Evolutionary conservation across 192 early-diverging fungal genomes (phyloP).

Genomic region (Oehlia diaphana): DNA sequence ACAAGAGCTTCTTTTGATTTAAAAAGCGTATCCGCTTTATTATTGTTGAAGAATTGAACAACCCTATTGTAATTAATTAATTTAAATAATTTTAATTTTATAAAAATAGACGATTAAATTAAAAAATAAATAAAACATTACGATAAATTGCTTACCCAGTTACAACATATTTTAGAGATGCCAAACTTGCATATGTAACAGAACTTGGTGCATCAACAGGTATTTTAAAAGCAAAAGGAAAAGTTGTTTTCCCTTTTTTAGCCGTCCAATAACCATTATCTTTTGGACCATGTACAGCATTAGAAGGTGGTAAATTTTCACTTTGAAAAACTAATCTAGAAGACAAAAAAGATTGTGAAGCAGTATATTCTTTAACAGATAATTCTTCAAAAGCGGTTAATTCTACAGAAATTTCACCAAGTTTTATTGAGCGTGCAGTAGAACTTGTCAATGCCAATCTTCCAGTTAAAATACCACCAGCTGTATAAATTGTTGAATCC

Average conservation of each 20-base stretch:
- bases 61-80: constrained; percentile 31
- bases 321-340: constrained; percentile 60
- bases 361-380: constrained; percentile 44
- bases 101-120: no score
- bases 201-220: constrained; percentile 62
- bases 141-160: constrained; percentile 48
- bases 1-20: constrained; percentile 61
- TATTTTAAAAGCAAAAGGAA: constrained; percentile 63
- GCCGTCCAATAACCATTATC: constrained; percentile 58
- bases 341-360: constrained; percentile 53
- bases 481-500: constrained; percentile 60
- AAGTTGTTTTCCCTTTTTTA: constrained; percentile 65
- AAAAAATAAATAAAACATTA: no score
- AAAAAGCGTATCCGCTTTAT: constrained; percentile 53
- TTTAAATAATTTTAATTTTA: no score
- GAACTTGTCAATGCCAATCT: constrained; percentile 52
- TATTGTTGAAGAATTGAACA: constrained; percentile 56
- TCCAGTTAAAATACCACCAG: constrained; percentile 57
- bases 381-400: constrained; percentile 62
- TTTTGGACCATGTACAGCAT: constrained; percentile 56
- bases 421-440: constrained; percentile 45
- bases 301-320: constrained; percentile 51
- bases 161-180: constrained; percentile 57
- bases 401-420: constrained; percentile 66
- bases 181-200: constrained; percentile 47